Percentiles rank a stretch among this genome's conserved stretches.
Conservation (phyloP, 208 protist genomes). For the Wallacemonas collosoma region DNA sequence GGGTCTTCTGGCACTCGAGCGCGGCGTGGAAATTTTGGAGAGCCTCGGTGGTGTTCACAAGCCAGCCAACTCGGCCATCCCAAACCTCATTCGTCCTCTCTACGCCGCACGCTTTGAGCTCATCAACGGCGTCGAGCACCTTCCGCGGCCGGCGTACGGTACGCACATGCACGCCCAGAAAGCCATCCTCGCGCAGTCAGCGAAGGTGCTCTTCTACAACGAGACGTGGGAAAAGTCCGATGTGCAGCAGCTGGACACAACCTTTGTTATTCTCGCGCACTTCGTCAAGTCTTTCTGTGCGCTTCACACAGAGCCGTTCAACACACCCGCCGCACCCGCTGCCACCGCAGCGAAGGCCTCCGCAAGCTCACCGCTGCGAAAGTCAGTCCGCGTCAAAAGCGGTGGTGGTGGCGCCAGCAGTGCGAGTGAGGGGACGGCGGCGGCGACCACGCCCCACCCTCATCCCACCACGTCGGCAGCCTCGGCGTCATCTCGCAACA, state of each 20-base stretch:
- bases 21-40: conserved; percentile 79
- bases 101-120: conserved; percentile 82
- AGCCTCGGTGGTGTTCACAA: conserved; percentile 42
- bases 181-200: conserved; percentile 60
- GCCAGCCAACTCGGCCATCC: conserved; percentile 28
- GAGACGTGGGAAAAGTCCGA: conserved; percentile 69
- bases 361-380: neutral
- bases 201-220: conserved; percentile 71
- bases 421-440: no score
- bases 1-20: conserved; percentile 55
- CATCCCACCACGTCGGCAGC: neutral
- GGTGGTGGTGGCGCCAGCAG: neutral
- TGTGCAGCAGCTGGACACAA: conserved; percentile 68
- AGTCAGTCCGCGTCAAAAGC: neutral
- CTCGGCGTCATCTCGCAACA: neutral
- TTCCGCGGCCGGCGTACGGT: conserved; percentile 60
- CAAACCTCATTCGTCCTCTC: conserved; percentile 52
- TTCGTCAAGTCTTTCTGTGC: conserved; percentile 81
- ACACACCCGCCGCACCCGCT: conserved; percentile 18
- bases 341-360: neutral
- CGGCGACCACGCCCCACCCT: neutral
- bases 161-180: conserved; percentile 56
- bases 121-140: conserved; percentile 71
- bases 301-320: conserved; percentile 65
- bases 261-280: conserved; percentile 71